Conservation (phyloP, 169 alveolate species). For the Plasmodium malariae region DNA sequence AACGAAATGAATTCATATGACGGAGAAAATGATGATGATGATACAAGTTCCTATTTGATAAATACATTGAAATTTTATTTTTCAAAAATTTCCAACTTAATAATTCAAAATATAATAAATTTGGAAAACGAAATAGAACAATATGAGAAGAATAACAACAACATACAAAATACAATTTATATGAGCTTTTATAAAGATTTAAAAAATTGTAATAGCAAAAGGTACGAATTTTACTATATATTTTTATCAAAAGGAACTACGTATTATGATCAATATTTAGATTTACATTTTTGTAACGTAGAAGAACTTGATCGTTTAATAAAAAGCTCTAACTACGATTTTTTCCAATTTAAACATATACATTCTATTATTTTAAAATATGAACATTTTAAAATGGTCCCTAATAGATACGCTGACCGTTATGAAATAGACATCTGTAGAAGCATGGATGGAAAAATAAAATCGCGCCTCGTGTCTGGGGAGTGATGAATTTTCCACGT, state of each 20-base stretch:
- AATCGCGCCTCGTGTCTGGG: conserved; percentile 4
- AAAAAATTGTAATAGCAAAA: conserved; percentile 24
- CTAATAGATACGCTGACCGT: conserved; percentile 34
- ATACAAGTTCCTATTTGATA: conserved; percentile 3
- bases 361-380: conserved; percentile 65
- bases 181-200: conserved; percentile 46
- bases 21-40: not conserved
- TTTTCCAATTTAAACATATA: conserved; percentile 65
- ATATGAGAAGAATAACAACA: conserved; percentile 1
- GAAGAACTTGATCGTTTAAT: conserved; percentile 35
- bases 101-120: conserved; percentile 49
- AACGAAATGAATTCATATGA: not conserved
- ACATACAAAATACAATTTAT: conserved; percentile 37
- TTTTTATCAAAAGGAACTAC: conserved; percentile 44
- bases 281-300: conserved; percentile 59
- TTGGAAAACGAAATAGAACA: conserved; percentile 68
- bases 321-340: conserved; percentile 33
- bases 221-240: conserved; percentile 33
- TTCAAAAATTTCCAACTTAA: conserved; percentile 32
- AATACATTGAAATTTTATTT: conserved; percentile 18
- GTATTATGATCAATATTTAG: conserved; percentile 67
- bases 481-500: too few relatives aligned
- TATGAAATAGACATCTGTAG: conserved; percentile 33
- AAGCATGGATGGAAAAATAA: conserved; percentile 25
- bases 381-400: conserved; percentile 27